A percentile compares a stretch with the other conserved stretches of the same genome.
phyloP scores from a whole-genome alignment of 805 yeast genomes.

The Lachancea quebecensis region DNA sequence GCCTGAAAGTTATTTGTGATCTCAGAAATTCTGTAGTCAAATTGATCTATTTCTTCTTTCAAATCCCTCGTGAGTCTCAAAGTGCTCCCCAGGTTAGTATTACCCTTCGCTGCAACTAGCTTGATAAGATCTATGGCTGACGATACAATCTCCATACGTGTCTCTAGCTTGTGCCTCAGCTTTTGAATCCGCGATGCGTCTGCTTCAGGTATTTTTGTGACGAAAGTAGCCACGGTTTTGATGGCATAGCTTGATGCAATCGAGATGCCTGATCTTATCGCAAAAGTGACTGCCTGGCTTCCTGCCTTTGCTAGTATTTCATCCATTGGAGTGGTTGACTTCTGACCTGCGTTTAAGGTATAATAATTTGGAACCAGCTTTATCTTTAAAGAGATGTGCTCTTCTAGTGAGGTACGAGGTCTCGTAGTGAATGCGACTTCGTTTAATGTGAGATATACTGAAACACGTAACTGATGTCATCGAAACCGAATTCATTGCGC shows the following conservation, averaged over 20 bases:
- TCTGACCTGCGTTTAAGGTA: neutral
- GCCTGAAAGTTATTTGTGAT: slow-evolving; percentile 32
- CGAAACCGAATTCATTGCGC: slow-evolving; percentile 60
- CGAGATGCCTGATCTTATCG: slow-evolving; percentile 68
- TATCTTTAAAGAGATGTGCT: too few species aligned
- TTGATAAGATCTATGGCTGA: slow-evolving; percentile 63
- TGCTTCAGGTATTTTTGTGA: slow-evolving; percentile 40
- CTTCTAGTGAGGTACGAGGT: too few species aligned
- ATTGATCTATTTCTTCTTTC: slow-evolving; percentile 49
- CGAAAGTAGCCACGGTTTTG: slow-evolving; percentile 49
- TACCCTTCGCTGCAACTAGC: slow-evolving; percentile 55
- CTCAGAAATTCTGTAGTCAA: slow-evolving; percentile 43
- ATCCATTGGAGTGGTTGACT: slow-evolving; percentile 29
- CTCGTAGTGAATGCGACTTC: neutral
- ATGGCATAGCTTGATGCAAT: slow-evolving; percentile 69
- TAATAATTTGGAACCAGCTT: neutral
- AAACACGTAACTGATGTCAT: slow-evolving; percentile 78
- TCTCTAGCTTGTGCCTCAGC: slow-evolving; percentile 41
- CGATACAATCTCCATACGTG: slow-evolving; percentile 53
- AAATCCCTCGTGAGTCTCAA: slow-evolving; percentile 48
- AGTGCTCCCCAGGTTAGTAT: slow-evolving; percentile 49
- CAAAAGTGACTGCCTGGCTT: slow-evolving; percentile 72
- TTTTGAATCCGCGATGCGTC: slow-evolving; percentile 43
- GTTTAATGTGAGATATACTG: slow-evolving; percentile 79
- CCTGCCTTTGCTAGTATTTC: slow-evolving; percentile 50